Percentiles rank a stretch among this genome's conserved stretches.
Evolutionary conservation across 306 rosid genomes (phyloP).

Genomic region (Rubus idaeus): DNA sequence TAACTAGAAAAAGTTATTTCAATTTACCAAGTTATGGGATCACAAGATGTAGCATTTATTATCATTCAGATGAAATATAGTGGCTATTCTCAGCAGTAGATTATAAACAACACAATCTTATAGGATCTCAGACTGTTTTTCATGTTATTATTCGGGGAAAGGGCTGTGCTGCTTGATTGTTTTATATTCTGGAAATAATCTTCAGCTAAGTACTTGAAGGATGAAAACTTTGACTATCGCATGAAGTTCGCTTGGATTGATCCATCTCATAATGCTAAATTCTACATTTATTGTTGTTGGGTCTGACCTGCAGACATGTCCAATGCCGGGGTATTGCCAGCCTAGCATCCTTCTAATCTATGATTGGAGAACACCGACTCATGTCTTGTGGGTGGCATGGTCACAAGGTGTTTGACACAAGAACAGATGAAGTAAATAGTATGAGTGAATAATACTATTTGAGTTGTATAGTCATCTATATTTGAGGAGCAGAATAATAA

Average conservation of each 20-base stretch:
- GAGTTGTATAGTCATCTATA: background rate
- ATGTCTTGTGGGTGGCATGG: background rate
- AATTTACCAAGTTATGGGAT: background rate
- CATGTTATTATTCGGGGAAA: background rate
- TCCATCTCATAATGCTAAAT: background rate
- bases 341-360: background rate
- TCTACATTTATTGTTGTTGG: background rate
- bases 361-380: background rate
- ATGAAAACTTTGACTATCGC: background rate
- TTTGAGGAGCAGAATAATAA: background rate
- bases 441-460: no score
- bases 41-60: background rate
- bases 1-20: background rate
- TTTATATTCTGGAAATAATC: background rate
- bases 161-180: background rate
- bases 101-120: background rate
- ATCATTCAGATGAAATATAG: background rate
- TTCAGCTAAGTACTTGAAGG: background rate
- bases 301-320: background rate
- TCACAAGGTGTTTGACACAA: background rate
- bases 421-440: background rate
- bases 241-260: conserved; percentile 4
- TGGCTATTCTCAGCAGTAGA: background rate
- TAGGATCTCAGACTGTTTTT: background rate
- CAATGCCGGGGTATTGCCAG: background rate